Evolutionary conservation across 2,329 filamentous ascomycete species (phyloP).

Genomic region (Tolypocladium sp.): DNA sequence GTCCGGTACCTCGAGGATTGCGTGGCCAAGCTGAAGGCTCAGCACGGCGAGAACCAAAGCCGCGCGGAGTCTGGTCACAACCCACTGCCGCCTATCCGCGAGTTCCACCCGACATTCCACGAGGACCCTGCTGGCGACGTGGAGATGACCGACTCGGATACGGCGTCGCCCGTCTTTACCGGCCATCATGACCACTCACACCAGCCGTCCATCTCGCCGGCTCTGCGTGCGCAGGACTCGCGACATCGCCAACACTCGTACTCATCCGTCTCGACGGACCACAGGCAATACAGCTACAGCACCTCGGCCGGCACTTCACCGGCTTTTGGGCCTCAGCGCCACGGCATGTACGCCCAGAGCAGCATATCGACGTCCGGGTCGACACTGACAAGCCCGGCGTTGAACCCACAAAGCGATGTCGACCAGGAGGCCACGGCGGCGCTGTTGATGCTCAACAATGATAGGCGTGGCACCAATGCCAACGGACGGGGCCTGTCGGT

Average conservation of each 20-base stretch:
- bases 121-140: slow-evolving; percentile 36
- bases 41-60: slow-evolving; percentile 26
- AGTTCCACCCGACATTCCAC: slow-evolving; percentile 31
- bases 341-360: slow-evolving; percentile 27
- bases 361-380: slow-evolving; percentile 37
- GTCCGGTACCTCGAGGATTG: slow-evolving; percentile 90
- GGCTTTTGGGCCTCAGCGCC: slow-evolving; percentile 43
- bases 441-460: slow-evolving; percentile 77
- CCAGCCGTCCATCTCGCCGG: slow-evolving; percentile 44
- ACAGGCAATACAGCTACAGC: slow-evolving; percentile 40
- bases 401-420: slow-evolving; percentile 45
- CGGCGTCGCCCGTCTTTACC: slow-evolving; percentile 37
- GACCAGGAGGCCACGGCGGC: slow-evolving; percentile 80
- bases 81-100: slow-evolving; percentile 25
- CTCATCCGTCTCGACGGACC: slow-evolving; percentile 43
- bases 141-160: slow-evolving; percentile 51
- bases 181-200: slow-evolving; percentile 22
- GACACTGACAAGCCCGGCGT: slow-evolving; percentile 48
- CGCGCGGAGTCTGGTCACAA: slow-evolving; percentile 17
- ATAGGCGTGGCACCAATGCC: slow-evolving; percentile 46
- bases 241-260: slow-evolving; percentile 40
- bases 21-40: slow-evolving; percentile 66
- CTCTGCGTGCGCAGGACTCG: slow-evolving; percentile 35
- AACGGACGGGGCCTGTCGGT: slow-evolving; percentile 43
- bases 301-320: slow-evolving; percentile 44